phyloP scores from a whole-genome alignment of 1,139 yeast genomes.

The Blastobotrys persicus region DNA sequence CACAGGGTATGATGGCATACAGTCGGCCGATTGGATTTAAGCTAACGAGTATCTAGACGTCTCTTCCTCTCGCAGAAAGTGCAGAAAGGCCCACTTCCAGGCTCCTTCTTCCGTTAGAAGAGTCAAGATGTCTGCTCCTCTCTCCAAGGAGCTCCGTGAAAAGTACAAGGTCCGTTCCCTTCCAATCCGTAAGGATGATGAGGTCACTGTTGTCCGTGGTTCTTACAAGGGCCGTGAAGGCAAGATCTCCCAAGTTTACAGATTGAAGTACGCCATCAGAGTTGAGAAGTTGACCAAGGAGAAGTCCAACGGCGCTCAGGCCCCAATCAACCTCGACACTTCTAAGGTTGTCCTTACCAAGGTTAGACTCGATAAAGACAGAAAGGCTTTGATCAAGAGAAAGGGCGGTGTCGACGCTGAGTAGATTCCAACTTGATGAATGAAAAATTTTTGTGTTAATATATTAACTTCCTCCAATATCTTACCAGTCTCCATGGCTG shows the following conservation, averaged over 20 bases:
- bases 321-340: constrained; percentile 97
- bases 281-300: constrained; percentile 97
- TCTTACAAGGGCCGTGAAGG: constrained; percentile 99
- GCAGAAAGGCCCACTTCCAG: constrained; percentile 99
- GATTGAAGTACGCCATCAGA: constrained; percentile 96
- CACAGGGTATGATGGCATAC: constrained; percentile 31
- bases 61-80: constrained; percentile 98
- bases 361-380: constrained; percentile 97
- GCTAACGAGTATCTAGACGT: constrained; percentile 50
- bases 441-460: not conserved
- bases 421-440: constrained; percentile 38
- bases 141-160: constrained; percentile 98
- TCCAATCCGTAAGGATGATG: constrained; percentile 98
- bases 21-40: not conserved
- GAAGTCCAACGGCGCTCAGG: constrained; percentile 97
- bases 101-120: constrained; percentile 98
- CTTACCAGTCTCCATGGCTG: too few relatives aligned
- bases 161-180: constrained; percentile 94
- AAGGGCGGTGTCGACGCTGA: constrained; percentile 79
- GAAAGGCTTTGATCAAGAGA: constrained; percentile 95
- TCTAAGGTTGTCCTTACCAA: constrained; percentile 99
- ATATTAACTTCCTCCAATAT: constrained; percentile 5
- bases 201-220: constrained; percentile 95
- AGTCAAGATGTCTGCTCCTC: constrained; percentile 95
- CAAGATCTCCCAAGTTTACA: constrained; percentile 96